phyloP scores from a whole-genome alignment of 768 basidiomycete species.

The Boletellus ananas region DNA sequence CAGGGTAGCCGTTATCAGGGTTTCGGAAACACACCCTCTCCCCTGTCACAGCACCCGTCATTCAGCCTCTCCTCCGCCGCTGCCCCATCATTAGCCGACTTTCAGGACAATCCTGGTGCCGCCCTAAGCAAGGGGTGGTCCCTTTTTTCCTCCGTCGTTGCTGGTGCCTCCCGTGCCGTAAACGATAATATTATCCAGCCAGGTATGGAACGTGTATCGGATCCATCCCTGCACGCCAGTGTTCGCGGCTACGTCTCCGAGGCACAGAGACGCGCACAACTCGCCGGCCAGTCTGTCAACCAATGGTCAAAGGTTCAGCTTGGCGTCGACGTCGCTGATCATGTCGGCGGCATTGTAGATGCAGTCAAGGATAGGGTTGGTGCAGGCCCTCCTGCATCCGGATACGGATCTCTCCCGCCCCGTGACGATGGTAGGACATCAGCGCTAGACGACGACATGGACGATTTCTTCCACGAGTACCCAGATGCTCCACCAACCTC shows the following conservation, averaged over 20 bases:
- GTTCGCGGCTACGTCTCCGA: constrained; percentile 70
- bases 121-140: constrained; percentile 96
- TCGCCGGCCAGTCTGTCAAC: constrained; percentile 63
- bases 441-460: constrained; percentile 57
- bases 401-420: constrained; percentile 47
- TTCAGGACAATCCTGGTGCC: constrained; percentile 82
- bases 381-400: constrained; percentile 50
- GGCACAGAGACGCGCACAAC: constrained; percentile 60
- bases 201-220: constrained; percentile 73
- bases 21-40: constrained; percentile 83
- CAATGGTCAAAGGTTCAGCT: constrained; percentile 72
- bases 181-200: constrained; percentile 90
- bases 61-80: constrained; percentile 73
- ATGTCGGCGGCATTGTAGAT: constrained; percentile 66
- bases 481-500: constrained; percentile 17
- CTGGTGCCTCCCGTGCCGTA: constrained; percentile 73
- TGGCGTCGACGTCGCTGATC: constrained; percentile 84
- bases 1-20: constrained; percentile 94
- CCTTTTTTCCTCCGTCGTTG: constrained; percentile 83
- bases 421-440: constrained; percentile 55
- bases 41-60: constrained; percentile 59
- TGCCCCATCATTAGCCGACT: constrained; percentile 72
- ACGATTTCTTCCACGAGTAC: constrained; percentile 55
- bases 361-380: constrained; percentile 56
- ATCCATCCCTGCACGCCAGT: constrained; percentile 74